Base-by-base conservation (phyloP, 345 rosid genomes). In the Lagerstroemia speciosa region DNA sequence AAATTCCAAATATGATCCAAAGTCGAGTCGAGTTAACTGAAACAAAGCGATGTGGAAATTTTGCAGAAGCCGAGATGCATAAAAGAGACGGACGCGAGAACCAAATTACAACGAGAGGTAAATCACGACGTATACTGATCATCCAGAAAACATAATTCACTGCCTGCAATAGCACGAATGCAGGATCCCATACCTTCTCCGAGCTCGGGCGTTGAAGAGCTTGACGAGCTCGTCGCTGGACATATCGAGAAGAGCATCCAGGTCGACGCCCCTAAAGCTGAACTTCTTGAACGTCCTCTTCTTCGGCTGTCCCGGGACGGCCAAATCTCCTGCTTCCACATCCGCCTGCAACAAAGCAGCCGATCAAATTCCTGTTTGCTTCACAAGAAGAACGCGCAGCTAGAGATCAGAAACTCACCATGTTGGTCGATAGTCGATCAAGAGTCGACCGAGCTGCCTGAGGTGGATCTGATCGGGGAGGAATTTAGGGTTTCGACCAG, bases 231-330 rank as follows among this genome's bases (percentile, higher is more conserved):
- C 74, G 43, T 72, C 75, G 3, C 71, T 72, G 43, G 75, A 72
- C 85, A 79, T 82, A 63, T 82, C 85, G 69, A 82, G 73, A n/a
- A 82, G 83, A 24, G 81, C 81, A 69, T 82, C 85, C 73, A 82
- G 64, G 77, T 82, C 85, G 27, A 79, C 85, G 16, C 85, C 85
- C 65, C 79, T 76, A 79, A 74, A 82, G 64, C 83, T 82, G 73
- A 82, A 82, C 77, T 82, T 82, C 79, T 79, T 82, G 73, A 82
- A n/a, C n/a, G n/a, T n/a, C n/a, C n/a, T n/a, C n/a, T n/a, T n/a
- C n/a, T n/a, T n/a, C n/a, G n/a, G n/a, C 75, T 52, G 77, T 9
- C 74, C 83, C 9, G 80, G 20, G 2, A 33, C 70, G 8, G 73
- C 40, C 14, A 68, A 69, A 14, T 55, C 57, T 45, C 38, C 26